phyloP scores from a whole-genome alignment of 2,329 filamentous ascomycete species.

The Claviceps paspali region DNA sequence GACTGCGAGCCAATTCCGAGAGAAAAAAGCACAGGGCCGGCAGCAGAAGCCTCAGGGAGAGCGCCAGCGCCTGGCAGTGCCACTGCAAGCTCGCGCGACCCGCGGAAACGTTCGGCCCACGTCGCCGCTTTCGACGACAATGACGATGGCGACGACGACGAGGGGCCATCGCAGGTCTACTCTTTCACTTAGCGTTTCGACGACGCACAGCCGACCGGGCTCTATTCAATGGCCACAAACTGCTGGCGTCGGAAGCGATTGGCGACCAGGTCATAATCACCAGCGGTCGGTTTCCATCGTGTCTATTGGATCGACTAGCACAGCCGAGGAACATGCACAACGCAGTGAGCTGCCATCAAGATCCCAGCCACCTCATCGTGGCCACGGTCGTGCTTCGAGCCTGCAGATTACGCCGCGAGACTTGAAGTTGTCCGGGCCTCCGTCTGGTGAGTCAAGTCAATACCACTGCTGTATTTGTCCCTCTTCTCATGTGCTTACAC shows the following conservation, averaged over 20 bases:
- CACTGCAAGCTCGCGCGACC: conserved; percentile 23
- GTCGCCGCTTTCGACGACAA: conserved; percentile 25
- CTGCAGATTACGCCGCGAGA: conserved; percentile 46
- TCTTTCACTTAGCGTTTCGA: conserved; percentile 45
- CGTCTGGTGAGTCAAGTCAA: conserved; percentile 21
- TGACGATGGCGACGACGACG: conserved; percentile 25
- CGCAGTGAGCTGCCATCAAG: conserved; percentile 25
- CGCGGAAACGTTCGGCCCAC: conserved; percentile 29
- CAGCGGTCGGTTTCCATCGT: conserved; percentile 71
- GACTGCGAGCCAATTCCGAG: conserved; percentile 19
- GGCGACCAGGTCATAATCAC: conserved; percentile 40
- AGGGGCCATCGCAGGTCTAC: conserved; percentile 49
- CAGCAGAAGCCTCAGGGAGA: conserved; percentile 14
- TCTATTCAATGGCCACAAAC: conserved; percentile 31
- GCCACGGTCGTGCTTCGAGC: conserved; percentile 67
- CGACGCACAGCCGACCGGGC: conserved; percentile 28
- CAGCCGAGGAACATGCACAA: conserved; percentile 30
- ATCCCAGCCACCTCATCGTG: conserved; percentile 38
- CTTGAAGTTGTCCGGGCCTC: conserved; percentile 25
- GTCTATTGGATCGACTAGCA: conserved; percentile 48
- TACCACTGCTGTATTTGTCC: neutral
- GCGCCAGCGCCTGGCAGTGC: conserved; percentile 25
- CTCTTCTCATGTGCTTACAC: conserved; percentile 1
- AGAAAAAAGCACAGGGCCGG: conserved; percentile 10
- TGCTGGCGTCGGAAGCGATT: conserved; percentile 15